Percentiles rank a stretch among this genome's conserved stretches.
These are phyloP conservation scores for Metarhizium robertsii DNA, from an alignment of 2,329 filamentous ascomycete species.

Conservation along the genomic window DNA sequence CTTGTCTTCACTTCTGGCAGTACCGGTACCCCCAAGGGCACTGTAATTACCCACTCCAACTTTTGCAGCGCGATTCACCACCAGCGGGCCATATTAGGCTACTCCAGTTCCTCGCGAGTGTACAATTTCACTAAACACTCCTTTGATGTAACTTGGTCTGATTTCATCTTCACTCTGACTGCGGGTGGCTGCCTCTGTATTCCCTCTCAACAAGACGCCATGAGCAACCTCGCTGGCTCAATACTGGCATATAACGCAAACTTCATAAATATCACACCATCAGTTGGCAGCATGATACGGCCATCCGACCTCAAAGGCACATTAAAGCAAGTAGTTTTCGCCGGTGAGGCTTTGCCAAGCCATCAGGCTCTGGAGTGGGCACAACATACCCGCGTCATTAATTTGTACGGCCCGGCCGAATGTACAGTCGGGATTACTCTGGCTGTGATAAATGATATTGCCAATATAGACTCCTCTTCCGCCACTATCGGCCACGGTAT, in stretches of 20 bases:
- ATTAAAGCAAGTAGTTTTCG: slow-evolving; percentile 11
- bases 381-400: slow-evolving; percentile 9
- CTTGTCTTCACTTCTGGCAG: slow-evolving; percentile 12
- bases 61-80: slow-evolving; percentile 5
- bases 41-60: slow-evolving; percentile 9
- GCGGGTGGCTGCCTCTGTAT: slow-evolving; percentile 8
- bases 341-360: slow-evolving; percentile 8
- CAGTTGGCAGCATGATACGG: slow-evolving; percentile 10
- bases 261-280: slow-evolving; percentile 11
- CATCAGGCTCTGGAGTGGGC: slow-evolving; percentile 5
- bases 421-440: slow-evolving; percentile 4
- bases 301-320: background rate
- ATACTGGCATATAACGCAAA: slow-evolving; percentile 8
- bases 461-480: background rate
- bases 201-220: slow-evolving; percentile 9
- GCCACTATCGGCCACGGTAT: background rate
- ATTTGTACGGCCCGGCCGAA: slow-evolving; percentile 15
- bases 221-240: slow-evolving; percentile 7
- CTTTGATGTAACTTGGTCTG: slow-evolving; percentile 7
- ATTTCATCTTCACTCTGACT: slow-evolving; percentile 5
- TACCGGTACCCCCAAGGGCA: slow-evolving; percentile 7
- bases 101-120: slow-evolving; percentile 2
- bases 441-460: background rate
- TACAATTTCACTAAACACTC: slow-evolving; percentile 6
- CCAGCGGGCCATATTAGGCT: slow-evolving; percentile 3